phyloP scores from a whole-genome alignment of 768 basidiomycete species.

The Clitopilus hobsonii region DNA sequence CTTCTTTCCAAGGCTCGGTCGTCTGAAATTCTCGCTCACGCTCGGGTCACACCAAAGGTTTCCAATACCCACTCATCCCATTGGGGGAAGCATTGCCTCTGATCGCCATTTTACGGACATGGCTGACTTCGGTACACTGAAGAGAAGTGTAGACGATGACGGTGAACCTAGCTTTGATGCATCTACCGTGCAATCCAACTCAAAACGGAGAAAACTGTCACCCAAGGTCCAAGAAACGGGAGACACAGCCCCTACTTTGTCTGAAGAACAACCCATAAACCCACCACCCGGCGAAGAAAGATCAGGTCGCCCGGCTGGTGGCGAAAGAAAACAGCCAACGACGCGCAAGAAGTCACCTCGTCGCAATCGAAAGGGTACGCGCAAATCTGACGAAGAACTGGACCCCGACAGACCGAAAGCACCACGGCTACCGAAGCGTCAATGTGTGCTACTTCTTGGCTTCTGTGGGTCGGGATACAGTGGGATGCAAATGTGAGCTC shows the following conservation, averaged over 20 bases:
- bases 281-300: too few species aligned
- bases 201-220: constrained; percentile 1
- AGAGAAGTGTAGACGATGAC: constrained; percentile 7
- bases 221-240: too few species aligned
- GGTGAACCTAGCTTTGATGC: background rate
- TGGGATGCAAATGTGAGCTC: constrained; percentile 96
- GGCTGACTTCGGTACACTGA: constrained; percentile 8
- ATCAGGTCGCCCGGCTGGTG: too few species aligned
- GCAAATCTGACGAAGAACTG: constrained; percentile 24
- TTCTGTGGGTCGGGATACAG: constrained; percentile 90
- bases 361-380: constrained; percentile 36
- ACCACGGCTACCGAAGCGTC: constrained; percentile 73
- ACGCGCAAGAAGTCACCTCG: constrained; percentile 32
- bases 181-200: background rate
- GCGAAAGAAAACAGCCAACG: constrained; percentile 28
- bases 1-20: background rate
- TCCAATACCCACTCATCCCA: background rate
- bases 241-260: too few species aligned
- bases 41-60: background rate
- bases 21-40: background rate
- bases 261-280: too few species aligned
- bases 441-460: constrained; percentile 80
- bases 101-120: constrained; percentile 1
- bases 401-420: constrained; percentile 33
- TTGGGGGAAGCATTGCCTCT: too few species aligned